These are phyloP conservation scores for Chamaecrista fasciculata DNA, from an alignment of 306 rosid species.

Conservation along the genomic window DNA sequence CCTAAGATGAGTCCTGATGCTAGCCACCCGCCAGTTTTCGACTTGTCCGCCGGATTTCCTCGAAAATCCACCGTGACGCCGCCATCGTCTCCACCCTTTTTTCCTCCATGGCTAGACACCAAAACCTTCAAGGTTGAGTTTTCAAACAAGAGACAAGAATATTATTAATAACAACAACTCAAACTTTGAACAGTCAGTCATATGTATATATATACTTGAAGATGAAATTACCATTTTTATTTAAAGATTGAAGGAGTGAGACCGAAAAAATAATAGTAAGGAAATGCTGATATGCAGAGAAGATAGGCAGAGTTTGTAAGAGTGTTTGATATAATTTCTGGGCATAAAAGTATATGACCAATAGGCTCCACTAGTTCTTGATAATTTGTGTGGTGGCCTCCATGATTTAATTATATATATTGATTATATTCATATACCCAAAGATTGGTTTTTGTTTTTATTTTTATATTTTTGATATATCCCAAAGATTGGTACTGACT, in stretches of 20 bases:
- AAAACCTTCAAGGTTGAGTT: slow-evolving; percentile 50
- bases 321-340: slow-evolving; percentile 20
- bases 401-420: too few species aligned
- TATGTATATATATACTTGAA: neutral
- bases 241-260: slow-evolving; percentile 13
- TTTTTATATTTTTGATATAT: too few species aligned
- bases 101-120: slow-evolving; percentile 41
- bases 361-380: slow-evolving; percentile 40
- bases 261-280: neutral
- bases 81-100: slow-evolving; percentile 43
- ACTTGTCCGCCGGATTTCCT: slow-evolving; percentile 64
- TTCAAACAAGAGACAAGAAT: neutral
- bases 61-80: slow-evolving; percentile 55
- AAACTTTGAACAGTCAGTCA: neutral
- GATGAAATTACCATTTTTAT: slow-evolving; percentile 59
- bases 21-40: slow-evolving; percentile 84
- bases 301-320: slow-evolving; percentile 18
- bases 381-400: slow-evolving; percentile 31
- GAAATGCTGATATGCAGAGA: neutral
- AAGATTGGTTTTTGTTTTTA: too few species aligned
- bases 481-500: too few species aligned
- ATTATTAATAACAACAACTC: neutral
- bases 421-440: too few species aligned
- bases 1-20: slow-evolving; percentile 94
- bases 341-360: neutral